phyloP scores from a whole-genome alignment of 129 eudicot genomes.

The Helichrysum umbraculigerum region DNA sequence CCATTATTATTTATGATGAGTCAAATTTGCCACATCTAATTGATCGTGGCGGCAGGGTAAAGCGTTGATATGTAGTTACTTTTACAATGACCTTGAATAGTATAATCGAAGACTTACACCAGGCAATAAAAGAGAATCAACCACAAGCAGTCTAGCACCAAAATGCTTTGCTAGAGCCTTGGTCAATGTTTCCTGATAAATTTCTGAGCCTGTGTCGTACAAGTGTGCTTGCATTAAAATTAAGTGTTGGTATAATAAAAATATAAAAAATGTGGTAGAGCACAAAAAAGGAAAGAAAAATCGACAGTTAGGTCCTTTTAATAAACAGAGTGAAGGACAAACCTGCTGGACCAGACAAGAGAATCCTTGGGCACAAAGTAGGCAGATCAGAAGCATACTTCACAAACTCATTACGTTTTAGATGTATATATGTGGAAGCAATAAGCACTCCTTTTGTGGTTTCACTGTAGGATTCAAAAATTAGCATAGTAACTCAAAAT shows the following conservation, averaged over 20 bases:
- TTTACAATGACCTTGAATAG: not conserved
- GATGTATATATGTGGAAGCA: slow-evolving; percentile 75
- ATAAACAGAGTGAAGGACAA: not conserved
- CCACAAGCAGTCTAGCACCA: slow-evolving; percentile 68
- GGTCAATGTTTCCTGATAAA: slow-evolving; percentile 76
- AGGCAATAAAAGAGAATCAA: slow-evolving; percentile 75
- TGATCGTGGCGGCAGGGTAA: not conserved
- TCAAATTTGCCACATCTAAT: not conserved
- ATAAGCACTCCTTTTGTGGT: slow-evolving; percentile 81
- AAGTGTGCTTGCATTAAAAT: not conserved
- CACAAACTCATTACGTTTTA: slow-evolving; percentile 66
- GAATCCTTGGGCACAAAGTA: slow-evolving; percentile 73
- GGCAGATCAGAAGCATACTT: slow-evolving; percentile 75
- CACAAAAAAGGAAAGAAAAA: not conserved
- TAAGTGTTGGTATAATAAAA: not conserved
- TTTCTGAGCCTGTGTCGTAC: slow-evolving; percentile 71
- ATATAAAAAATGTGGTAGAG: not conserved
- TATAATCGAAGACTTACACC: slow-evolving; percentile 65
- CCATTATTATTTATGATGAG: not conserved
- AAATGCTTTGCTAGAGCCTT: slow-evolving; percentile 90
- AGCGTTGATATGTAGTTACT: not conserved
- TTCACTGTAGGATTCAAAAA: slow-evolving; percentile 53
- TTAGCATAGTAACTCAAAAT: not conserved
- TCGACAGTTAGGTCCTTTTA: not conserved
- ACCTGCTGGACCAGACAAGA: slow-evolving; percentile 98